Percentiles rank a stretch among this genome's conserved stretches.
Conservation (phyloP, 2,329 filamentous ascomycete genomes). For the Cladophialophora carrionii region DNA sequence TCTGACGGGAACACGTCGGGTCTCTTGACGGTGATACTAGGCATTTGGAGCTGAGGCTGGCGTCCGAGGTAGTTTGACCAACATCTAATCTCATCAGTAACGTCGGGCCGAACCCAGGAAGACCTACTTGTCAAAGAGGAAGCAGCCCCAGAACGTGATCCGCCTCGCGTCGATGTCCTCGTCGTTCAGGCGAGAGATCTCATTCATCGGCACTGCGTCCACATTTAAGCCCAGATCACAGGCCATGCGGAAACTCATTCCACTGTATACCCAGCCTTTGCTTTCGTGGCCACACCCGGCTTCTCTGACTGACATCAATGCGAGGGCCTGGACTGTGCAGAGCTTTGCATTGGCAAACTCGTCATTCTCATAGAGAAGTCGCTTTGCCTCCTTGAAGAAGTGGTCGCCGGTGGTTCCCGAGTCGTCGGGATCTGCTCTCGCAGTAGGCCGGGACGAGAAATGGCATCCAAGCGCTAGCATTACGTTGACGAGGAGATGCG, state of each 20-base stretch:
- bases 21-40: constrained; percentile 80
- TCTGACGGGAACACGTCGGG: constrained; percentile 89
- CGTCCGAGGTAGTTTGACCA: constrained; percentile 97
- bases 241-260: constrained; percentile 98
- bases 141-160: constrained; percentile 97
- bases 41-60: constrained; percentile 79
- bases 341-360: constrained; percentile 88
- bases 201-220: constrained; percentile 69
- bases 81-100: constrained; percentile 56
- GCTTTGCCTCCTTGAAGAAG: constrained; percentile 92
- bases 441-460: constrained; percentile 77
- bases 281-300: constrained; percentile 92
- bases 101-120: constrained; percentile 4
- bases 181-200: constrained; percentile 68
- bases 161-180: constrained; percentile 85
- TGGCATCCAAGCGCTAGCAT: constrained; percentile 93
- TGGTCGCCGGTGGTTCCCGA: constrained; percentile 89
- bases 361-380: constrained; percentile 85
- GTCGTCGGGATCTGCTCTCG: constrained; percentile 71
- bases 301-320: constrained; percentile 94
- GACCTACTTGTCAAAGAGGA: constrained; percentile 84
- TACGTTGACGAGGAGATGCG: constrained; percentile 84
- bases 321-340: constrained; percentile 89
- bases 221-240: constrained; percentile 91
- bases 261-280: constrained; percentile 97